Evolutionary conservation across 495 filamentous ascomycete species (phyloP).

Genomic region (Podospora fimiseda): DNA sequence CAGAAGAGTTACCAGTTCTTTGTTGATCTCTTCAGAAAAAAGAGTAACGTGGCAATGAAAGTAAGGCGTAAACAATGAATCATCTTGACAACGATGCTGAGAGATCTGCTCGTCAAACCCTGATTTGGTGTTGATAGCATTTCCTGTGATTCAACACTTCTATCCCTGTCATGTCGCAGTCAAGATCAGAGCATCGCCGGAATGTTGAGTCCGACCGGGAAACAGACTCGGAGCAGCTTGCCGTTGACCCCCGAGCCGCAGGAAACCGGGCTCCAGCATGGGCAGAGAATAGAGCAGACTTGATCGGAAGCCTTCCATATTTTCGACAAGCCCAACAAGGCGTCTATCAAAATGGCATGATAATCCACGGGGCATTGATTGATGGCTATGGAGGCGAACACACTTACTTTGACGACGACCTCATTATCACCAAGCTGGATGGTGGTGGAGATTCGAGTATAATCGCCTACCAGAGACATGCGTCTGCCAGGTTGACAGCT

Average conservation of each 20-base stretch:
- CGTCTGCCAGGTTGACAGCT: not conserved
- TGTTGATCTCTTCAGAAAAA: too few species aligned
- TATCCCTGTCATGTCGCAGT: too few species aligned
- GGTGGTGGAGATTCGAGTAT: not conserved
- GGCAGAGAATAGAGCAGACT: not conserved
- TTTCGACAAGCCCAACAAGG: not conserved
- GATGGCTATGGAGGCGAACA: not conserved
- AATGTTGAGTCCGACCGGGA: too few species aligned
- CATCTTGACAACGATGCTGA: too few species aligned
- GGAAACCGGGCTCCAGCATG: not conserved
- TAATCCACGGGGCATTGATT: not conserved
- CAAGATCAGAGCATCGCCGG: too few species aligned
- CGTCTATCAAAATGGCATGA: not conserved
- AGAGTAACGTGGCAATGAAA: too few species aligned
- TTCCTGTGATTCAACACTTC: too few species aligned
- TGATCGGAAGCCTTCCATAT: not conserved
- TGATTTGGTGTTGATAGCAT: too few species aligned
- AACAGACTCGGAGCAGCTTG: too few species aligned
- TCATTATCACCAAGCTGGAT: conserved; percentile 2
- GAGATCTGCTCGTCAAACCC: too few species aligned
- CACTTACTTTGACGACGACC: conserved; percentile 2
- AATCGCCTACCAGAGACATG: not conserved
- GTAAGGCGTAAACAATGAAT: too few species aligned
- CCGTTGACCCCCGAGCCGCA: not conserved
- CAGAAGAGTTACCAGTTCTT: too few species aligned